A percentile compares a stretch with the other conserved stretches of the same genome.
Conservation (phyloP, 1,284 basidiomycete genomes). For the Apiotrichum mycotoxinovorans region DNA sequence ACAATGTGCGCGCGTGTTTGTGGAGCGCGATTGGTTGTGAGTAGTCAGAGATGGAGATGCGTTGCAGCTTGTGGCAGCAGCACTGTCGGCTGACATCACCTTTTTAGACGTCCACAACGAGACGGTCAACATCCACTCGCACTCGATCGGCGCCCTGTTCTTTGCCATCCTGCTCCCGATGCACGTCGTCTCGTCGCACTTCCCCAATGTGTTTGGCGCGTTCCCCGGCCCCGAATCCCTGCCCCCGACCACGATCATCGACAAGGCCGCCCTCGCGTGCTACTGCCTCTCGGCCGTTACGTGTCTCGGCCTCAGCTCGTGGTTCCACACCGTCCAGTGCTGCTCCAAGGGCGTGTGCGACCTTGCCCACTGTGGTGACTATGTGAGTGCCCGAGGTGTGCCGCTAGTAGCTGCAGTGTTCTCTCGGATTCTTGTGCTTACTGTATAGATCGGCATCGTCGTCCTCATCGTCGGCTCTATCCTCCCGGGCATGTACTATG, state of each 20-base stretch:
- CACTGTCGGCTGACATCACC: neutral
- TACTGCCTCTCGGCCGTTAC: constrained; percentile 71
- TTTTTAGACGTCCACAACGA: constrained; percentile 76
- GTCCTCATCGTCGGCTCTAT: constrained; percentile 69
- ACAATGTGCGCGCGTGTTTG: constrained; percentile 63
- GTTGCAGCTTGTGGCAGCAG: neutral
- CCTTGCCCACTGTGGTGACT: constrained; percentile 46
- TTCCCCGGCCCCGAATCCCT: constrained; percentile 18
- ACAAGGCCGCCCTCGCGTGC: constrained; percentile 62
- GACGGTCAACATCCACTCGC: constrained; percentile 87
- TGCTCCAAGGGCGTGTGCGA: constrained; percentile 64
- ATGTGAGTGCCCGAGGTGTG: constrained; percentile 33
- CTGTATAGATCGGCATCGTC: constrained; percentile 54
- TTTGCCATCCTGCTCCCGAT: constrained; percentile 60
- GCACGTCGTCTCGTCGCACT: constrained; percentile 56
- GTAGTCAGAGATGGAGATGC: constrained; percentile 31
- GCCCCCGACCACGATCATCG: constrained; percentile 54
- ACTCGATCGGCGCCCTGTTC: constrained; percentile 69
- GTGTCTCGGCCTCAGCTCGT: constrained; percentile 70
- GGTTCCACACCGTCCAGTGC: constrained; percentile 72
- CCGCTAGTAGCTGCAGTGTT: too few relatives aligned
- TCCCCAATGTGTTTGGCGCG: constrained; percentile 27
- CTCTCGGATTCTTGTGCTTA: too few relatives aligned
- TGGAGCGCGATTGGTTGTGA: constrained; percentile 68
- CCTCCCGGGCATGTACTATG: constrained; percentile 59